These are phyloP conservation scores for Sutorius eximius DNA, from an alignment of 1,284 basidiomycete genomes.

Conservation along the genomic window DNA sequence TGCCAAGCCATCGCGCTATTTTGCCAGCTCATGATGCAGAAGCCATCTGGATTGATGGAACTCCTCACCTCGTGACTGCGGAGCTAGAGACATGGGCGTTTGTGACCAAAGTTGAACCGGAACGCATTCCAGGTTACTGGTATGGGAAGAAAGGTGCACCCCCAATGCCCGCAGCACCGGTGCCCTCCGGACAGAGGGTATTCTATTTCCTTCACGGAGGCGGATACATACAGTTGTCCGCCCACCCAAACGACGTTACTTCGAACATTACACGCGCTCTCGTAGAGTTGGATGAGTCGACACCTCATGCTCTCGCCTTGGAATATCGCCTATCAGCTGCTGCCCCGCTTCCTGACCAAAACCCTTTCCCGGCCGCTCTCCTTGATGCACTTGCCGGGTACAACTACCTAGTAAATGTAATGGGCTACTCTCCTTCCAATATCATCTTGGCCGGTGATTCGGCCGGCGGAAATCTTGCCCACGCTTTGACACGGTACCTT, in stretches of 20 bases:
- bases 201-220: slow-evolving; percentile 37
- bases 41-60: slow-evolving; percentile 53
- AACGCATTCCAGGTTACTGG: slow-evolving; percentile 60
- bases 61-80: slow-evolving; percentile 46
- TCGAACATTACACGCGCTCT: slow-evolving; percentile 28
- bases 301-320: slow-evolving; percentile 37
- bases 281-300: slow-evolving; percentile 23
- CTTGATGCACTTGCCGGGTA: slow-evolving; percentile 57
- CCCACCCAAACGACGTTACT: slow-evolving; percentile 22
- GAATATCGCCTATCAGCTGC: slow-evolving; percentile 44
- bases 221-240: slow-evolving; percentile 24
- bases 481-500: slow-evolving; percentile 46
- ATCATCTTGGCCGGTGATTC: slow-evolving; percentile 60
- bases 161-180: slow-evolving; percentile 34
- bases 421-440: slow-evolving; percentile 44
- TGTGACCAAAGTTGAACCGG: slow-evolving; percentile 40
- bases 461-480: slow-evolving; percentile 58
- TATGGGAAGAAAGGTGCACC: slow-evolving; percentile 41
- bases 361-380: slow-evolving; percentile 53
- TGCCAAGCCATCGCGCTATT: slow-evolving; percentile 41
- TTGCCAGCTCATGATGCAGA: slow-evolving; percentile 37
- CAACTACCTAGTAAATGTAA: slow-evolving; percentile 43
- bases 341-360: slow-evolving; percentile 19
- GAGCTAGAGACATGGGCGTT: slow-evolving; percentile 46
- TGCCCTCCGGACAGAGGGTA: slow-evolving; percentile 51